These are phyloP conservation scores for Cryptococcus wingfieldii DNA, from an alignment of 1,284 basidiomycete genomes.

Conservation along the genomic window DNA sequence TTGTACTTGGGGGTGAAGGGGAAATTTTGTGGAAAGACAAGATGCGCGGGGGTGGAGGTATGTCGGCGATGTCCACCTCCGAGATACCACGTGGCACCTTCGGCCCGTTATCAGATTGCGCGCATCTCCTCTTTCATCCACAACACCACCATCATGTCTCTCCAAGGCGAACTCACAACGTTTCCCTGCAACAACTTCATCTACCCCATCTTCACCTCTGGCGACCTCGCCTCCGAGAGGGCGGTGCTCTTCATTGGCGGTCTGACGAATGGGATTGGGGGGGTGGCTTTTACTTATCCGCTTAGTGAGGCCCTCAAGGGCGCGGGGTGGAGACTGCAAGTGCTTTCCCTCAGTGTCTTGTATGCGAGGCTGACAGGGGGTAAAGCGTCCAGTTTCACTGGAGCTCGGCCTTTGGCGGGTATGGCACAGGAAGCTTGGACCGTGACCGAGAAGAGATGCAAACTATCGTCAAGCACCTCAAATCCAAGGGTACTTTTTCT, in stretches of 20 bases:
- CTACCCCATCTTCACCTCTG: conserved; percentile 40
- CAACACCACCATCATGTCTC: neutral
- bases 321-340: conserved; percentile 45
- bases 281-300: conserved; percentile 32
- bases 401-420: conserved; percentile 42
- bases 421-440: conserved; percentile 36
- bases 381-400: conserved; percentile 45
- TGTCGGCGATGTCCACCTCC: too few relatives aligned
- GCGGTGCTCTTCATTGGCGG: conserved; percentile 47
- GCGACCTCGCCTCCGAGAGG: conserved; percentile 22
- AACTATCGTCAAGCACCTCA: conserved; percentile 35
- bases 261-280: conserved; percentile 40
- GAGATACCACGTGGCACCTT: too few relatives aligned
- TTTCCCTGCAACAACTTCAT: conserved; percentile 6
- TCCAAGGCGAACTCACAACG: conserved; percentile 7
- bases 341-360: neutral
- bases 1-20: too few relatives aligned
- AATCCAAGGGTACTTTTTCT: conserved; percentile 19
- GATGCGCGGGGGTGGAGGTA: too few relatives aligned
- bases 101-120: too few relatives aligned
- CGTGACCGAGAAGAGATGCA: conserved; percentile 40
- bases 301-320: conserved; percentile 27
- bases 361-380: neutral
- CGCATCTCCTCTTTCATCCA: too few relatives aligned
- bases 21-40: too few relatives aligned